These are phyloP conservation scores for Digitaria exilis DNA, from an alignment of 202 grass and related monocot genomes.

Conservation along the genomic window DNA sequence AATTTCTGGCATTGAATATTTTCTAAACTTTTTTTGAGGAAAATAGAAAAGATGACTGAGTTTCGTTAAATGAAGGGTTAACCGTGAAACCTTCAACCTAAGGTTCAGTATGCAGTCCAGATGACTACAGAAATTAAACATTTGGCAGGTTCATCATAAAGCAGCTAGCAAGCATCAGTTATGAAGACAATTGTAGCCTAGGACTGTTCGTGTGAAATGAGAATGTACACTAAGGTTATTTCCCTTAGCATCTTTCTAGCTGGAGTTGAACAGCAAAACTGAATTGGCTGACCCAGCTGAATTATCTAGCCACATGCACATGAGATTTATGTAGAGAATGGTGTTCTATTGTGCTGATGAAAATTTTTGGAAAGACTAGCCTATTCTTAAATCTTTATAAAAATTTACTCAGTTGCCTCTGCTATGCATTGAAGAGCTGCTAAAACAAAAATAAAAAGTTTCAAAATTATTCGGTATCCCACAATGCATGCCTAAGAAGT, in stretches of 20 bases:
- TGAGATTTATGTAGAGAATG: background rate
- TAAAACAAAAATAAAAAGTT: background rate
- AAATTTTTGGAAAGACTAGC: background rate
- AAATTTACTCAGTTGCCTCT: background rate
- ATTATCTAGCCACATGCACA: background rate
- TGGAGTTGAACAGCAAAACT: background rate
- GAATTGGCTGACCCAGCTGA: background rate
- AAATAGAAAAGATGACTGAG: background rate
- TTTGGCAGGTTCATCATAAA: background rate
- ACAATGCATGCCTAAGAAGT: background rate
- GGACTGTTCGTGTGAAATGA: background rate
- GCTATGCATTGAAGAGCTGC: background rate
- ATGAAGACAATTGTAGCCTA: background rate
- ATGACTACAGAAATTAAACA: background rate
- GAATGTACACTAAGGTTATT: background rate
- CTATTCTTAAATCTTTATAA: background rate
- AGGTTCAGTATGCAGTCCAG: background rate
- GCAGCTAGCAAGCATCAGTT: background rate
- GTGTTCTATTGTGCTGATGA: background rate
- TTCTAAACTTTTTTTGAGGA: background rate
- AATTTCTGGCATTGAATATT: background rate
- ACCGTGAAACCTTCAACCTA: background rate
- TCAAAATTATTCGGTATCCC: background rate
- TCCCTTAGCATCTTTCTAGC: background rate
- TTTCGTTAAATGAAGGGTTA: background rate